A percentile compares a stretch with the other conserved stretches of the same genome.
phyloP scores from a whole-genome alignment of 2,329 filamentous ascomycete genomes.

The Apiospora rasikravindrae region DNA sequence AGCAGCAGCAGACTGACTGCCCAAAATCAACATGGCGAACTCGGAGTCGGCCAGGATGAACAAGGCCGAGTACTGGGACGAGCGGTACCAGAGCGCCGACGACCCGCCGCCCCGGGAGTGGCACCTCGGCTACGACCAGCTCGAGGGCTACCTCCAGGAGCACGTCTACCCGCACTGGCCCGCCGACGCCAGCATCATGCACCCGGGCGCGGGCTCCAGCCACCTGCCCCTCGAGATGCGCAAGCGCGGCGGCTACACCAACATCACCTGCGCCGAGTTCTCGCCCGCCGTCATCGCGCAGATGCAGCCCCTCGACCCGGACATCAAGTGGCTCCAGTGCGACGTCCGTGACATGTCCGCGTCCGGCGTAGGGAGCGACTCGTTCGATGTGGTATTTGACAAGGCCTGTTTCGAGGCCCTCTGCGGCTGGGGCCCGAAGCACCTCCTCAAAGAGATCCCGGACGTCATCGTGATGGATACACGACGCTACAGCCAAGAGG shows the following conservation, averaged over 20 bases:
- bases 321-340: not conserved
- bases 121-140: not conserved
- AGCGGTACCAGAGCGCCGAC: not conserved
- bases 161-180: not conserved
- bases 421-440: not conserved
- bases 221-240: not conserved
- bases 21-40: too few relatives aligned
- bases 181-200: not conserved
- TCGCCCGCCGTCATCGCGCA: not conserved
- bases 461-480: not conserved
- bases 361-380: not conserved
- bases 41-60: not conserved
- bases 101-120: not conserved
- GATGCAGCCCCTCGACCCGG: not conserved
- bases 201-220: not conserved
- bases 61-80: constrained; percentile 3
- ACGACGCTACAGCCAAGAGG: not conserved
- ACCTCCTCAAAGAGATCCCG: not conserved
- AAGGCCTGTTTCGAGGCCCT: not conserved
- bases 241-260: not conserved
- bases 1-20: too few relatives aligned
- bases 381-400: not conserved
- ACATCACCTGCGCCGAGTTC: constrained; percentile 1
- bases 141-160: not conserved
- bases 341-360: not conserved